Conservation (phyloP, 2,329 filamentous ascomycete genomes). For the Claviceps sorghi region DNA sequence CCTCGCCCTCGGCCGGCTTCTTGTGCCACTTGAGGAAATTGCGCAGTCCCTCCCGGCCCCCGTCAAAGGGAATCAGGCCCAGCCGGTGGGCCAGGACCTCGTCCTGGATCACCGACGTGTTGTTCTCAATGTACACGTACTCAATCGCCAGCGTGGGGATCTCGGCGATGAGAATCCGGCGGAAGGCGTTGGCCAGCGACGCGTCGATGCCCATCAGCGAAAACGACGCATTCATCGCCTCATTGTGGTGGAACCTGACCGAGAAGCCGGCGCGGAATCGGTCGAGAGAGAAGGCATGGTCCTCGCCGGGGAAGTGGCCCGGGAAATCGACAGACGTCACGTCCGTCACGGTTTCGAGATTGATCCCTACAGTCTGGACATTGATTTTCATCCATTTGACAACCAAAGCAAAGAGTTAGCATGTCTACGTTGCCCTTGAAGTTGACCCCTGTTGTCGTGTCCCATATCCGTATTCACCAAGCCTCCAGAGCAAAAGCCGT, state of each 20-base stretch:
- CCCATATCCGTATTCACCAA: neutral
- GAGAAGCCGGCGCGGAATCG: slow-evolving; percentile 56
- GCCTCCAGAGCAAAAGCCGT: neutral
- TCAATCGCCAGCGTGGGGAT: slow-evolving; percentile 91
- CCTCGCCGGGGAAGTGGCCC: slow-evolving; percentile 77
- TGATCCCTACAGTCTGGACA: slow-evolving; percentile 67
- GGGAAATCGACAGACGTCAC: slow-evolving; percentile 85
- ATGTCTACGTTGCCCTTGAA: neutral
- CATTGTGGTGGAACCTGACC: slow-evolving; percentile 74
- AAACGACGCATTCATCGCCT: slow-evolving; percentile 65
- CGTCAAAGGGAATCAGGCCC: slow-evolving; percentile 80
- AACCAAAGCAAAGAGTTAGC: neutral
- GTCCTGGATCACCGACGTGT: slow-evolving; percentile 95
- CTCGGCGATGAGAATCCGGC: slow-evolving; percentile 87
- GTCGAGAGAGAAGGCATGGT: slow-evolving; percentile 63
- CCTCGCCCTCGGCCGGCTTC: slow-evolving; percentile 52
- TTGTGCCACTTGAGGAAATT: slow-evolving; percentile 72
- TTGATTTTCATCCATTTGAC: neutral
- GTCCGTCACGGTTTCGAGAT: slow-evolving; percentile 80
- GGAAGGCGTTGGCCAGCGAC: slow-evolving; percentile 90
- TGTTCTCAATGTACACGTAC: slow-evolving; percentile 84
- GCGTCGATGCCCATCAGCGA: slow-evolving; percentile 87
- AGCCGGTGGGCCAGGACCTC: slow-evolving; percentile 86
- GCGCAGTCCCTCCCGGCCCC: slow-evolving; percentile 57
- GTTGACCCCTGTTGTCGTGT: neutral